Evolutionary conservation across 495 filamentous ascomycete species (phyloP), one percentile per base, ranked within the genome.

Genomic region (Hypoxylon fuscum): DNA sequence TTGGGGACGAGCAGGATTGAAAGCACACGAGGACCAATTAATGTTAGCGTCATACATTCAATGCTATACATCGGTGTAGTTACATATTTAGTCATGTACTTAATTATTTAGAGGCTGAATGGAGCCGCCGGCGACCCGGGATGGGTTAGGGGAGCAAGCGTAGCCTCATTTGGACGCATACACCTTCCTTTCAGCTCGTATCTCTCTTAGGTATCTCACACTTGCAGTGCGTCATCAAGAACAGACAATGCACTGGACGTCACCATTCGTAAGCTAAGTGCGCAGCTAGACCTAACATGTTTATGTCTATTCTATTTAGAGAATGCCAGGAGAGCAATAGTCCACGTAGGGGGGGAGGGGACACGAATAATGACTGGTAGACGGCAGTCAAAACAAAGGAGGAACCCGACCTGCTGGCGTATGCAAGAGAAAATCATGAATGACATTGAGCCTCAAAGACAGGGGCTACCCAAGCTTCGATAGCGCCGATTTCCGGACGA

Each of bases 1-100:
- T n/a, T n/a, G n/a, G n/a, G n/a, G n/a, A n/a, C n/a, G n/a, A n/a
- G n/a, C n/a, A n/a, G n/a, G 25, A 27, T 8, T 27, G 8, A 27
- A 27, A 8, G 3, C 4, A 8, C 25, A 27, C 25, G 25, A 27
- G 25, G 25, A 4, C 25, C 25, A 27, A 27, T 35, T 15, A 43
- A 59, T 64, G 48, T 59, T 59, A 47, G 42, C 61, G 61, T 64
- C 61, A 64, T 64, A 64, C 53, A 58, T 54, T 64, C 43, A 10
- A 14, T n/a, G n/a, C n/a, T n/a, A n/a, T n/a, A n/a, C n/a, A n/a
- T n/a, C n/a, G n/a, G n/a, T n/a, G 20, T 40, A 21, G 10, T 44
- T 47, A 31, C 17, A n/a, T 41, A 38, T 5, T 1, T 12, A 43
- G 6, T 42, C 27, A 32, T 5, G 23, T 43, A 23, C 12, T 18